Conservation (phyloP, 495 filamentous ascomycete genomes). For the Trichoderma erinaceum region DNA sequence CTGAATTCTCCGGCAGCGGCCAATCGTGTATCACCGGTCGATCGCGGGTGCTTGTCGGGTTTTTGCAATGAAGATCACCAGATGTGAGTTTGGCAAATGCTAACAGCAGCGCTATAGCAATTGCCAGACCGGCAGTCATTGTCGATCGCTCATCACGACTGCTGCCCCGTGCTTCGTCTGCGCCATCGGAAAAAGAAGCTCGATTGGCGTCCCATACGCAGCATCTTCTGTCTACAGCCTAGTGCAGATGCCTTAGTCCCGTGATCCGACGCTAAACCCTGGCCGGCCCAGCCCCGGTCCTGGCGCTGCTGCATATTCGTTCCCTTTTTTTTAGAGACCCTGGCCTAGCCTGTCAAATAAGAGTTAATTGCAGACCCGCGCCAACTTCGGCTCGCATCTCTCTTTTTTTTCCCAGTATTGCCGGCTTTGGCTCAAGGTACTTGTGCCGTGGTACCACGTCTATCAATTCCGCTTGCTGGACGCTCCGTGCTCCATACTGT, state of each 20-base stretch:
- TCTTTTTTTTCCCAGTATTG: neutral
- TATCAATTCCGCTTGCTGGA: neutral
- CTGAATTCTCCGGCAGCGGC: constrained; percentile 11
- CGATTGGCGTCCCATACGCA: neutral
- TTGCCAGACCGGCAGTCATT: no score
- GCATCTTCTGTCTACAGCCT: neutral
- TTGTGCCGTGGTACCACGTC: neutral
- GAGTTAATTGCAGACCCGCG: neutral
- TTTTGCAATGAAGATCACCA: no score
- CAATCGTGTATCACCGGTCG: neutral
- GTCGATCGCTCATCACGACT: no score
- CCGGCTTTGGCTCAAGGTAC: neutral
- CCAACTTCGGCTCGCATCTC: constrained; percentile 13
- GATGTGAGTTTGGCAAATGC: no score
- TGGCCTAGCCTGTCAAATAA: constrained; percentile 5
- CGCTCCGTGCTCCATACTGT: constrained; percentile 1
- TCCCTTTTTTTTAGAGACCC: neutral
- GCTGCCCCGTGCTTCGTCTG: no score
- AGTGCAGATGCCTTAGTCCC: neutral
- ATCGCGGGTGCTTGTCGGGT: no score
- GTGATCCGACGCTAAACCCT: constrained; percentile 8
- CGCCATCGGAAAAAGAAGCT: neutral
- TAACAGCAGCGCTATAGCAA: no score
- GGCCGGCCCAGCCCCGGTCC: neutral
- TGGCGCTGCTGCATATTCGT: neutral